These are phyloP conservation scores for Thuidium tamariscinum DNA, from an alignment of 225 moss, liverwort and hornwort species.

Conservation along the genomic window DNA sequence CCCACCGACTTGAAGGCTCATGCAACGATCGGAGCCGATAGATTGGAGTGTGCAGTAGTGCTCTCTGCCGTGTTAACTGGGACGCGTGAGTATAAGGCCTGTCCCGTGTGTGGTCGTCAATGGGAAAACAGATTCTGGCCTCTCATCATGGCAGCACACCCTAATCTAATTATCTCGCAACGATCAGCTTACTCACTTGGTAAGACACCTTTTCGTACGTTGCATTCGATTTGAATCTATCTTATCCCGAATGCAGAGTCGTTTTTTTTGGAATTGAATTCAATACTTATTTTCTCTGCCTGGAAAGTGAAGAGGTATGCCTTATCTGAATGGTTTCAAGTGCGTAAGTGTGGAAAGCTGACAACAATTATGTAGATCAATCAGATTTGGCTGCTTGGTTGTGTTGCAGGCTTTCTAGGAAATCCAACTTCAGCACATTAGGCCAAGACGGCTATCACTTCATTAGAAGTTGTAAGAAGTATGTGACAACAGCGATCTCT, in stretches of 20 bases:
- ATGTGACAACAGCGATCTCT: conserved; percentile 33
- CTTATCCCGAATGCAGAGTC: not conserved
- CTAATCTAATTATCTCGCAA: not conserved
- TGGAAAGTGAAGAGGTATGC: not conserved
- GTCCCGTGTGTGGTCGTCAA: not conserved
- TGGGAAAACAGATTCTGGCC: not conserved
- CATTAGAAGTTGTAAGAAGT: conserved; percentile 22
- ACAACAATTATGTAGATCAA: not conserved
- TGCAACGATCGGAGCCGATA: not conserved
- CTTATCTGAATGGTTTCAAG: no score
- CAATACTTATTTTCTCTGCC: not conserved
- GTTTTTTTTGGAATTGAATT: not conserved
- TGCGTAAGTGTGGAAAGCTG: not conserved
- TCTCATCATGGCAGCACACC: not conserved
- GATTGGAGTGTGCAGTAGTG: not conserved
- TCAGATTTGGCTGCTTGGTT: not conserved
- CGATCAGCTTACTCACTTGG: conserved; percentile 21
- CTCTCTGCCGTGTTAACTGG: not conserved
- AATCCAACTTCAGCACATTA: conserved; percentile 8
- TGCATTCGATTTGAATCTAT: not conserved
- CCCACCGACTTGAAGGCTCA: not conserved
- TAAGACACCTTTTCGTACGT: not conserved
- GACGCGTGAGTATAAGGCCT: not conserved
- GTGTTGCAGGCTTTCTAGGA: conserved; percentile 15
- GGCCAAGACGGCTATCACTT: conserved; percentile 6